Evolutionary conservation across 2,329 filamentous ascomycete genomes (phyloP).

Genomic region (Colletotrichum agaves): DNA sequence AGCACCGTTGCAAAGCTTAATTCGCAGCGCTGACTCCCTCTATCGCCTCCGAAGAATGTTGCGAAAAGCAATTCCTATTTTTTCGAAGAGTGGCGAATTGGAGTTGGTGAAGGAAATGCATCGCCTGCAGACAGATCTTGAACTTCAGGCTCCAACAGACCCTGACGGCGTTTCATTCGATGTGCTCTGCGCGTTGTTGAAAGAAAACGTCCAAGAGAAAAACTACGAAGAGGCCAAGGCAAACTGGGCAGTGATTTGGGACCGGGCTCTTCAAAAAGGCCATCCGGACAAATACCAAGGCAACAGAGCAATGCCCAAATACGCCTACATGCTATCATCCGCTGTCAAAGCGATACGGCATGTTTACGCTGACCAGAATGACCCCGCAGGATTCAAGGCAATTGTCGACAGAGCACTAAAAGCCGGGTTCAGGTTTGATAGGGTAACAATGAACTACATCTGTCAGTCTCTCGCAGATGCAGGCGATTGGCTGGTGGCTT

Average conservation of each 20-base stretch:
- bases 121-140: conserved; percentile 57
- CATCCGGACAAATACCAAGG: conserved; percentile 45
- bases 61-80: conserved; percentile 44
- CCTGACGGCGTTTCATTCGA: conserved; percentile 56
- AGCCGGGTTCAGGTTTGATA: conserved; percentile 79
- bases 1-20: background rate
- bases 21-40: conserved; percentile 12
- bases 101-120: conserved; percentile 68
- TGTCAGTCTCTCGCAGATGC: conserved; percentile 74
- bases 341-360: conserved; percentile 61
- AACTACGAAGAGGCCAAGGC: conserved; percentile 70
- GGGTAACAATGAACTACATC: conserved; percentile 83
- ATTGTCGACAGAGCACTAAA: conserved; percentile 66
- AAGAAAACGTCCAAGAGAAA: conserved; percentile 66
- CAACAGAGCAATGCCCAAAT: conserved; percentile 52
- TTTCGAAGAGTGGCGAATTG: conserved; percentile 54
- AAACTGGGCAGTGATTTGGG: conserved; percentile 73
- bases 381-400: conserved; percentile 58
- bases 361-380: conserved; percentile 52
- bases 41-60: conserved; percentile 19
- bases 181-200: conserved; percentile 75
- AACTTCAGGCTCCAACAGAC: conserved; percentile 49
- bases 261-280: conserved; percentile 59
- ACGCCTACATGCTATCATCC: conserved; percentile 64
- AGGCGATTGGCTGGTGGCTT: conserved; percentile 72